Conservation (phyloP, 805 yeast species). For the Teunomyces cretensis region DNA sequence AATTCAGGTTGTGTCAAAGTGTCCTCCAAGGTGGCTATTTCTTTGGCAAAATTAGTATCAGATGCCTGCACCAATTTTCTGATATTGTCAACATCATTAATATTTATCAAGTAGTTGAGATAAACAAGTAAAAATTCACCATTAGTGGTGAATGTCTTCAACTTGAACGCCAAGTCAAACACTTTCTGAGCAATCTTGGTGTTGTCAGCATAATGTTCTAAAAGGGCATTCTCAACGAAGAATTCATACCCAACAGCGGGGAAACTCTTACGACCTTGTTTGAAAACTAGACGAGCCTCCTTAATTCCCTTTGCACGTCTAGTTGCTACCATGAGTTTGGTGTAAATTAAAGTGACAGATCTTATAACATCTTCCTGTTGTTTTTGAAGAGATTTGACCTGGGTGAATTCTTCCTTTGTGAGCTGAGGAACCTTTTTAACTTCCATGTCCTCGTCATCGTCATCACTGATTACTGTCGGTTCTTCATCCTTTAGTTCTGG, state of each 20-base stretch:
- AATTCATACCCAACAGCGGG: conserved; percentile 68
- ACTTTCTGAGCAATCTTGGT: conserved; percentile 70
- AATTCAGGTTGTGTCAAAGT: conserved; percentile 29
- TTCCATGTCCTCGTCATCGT: conserved; percentile 16
- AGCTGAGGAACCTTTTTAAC: conserved; percentile 14
- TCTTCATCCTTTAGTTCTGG: conserved; percentile 1
- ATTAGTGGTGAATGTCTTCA: conserved; percentile 53
- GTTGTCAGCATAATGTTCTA: conserved; percentile 73
- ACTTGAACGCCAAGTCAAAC: conserved; percentile 63
- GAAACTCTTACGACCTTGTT: conserved; percentile 61
- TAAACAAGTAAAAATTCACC: conserved; percentile 68
- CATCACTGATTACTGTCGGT: conserved; percentile 4
- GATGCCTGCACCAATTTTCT: conserved; percentile 82
- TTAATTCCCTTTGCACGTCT: conserved; percentile 68
- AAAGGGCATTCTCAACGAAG: conserved; percentile 75
- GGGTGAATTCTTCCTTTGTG: conserved; percentile 10
- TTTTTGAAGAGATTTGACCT: conserved; percentile 19
- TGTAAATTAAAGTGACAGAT: conserved; percentile 63
- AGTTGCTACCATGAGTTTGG: conserved; percentile 66
- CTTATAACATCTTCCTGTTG: conserved; percentile 23
- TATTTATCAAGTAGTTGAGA: conserved; percentile 65
- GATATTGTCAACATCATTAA: conserved; percentile 70
- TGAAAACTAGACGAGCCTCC: conserved; percentile 72
- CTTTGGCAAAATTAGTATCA: conserved; percentile 50
- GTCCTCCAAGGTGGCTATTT: conserved; percentile 25